Base-by-base conservation (phyloP, 1,284 basidiomycete species). In the Stygiomarasmius scandens region DNA sequence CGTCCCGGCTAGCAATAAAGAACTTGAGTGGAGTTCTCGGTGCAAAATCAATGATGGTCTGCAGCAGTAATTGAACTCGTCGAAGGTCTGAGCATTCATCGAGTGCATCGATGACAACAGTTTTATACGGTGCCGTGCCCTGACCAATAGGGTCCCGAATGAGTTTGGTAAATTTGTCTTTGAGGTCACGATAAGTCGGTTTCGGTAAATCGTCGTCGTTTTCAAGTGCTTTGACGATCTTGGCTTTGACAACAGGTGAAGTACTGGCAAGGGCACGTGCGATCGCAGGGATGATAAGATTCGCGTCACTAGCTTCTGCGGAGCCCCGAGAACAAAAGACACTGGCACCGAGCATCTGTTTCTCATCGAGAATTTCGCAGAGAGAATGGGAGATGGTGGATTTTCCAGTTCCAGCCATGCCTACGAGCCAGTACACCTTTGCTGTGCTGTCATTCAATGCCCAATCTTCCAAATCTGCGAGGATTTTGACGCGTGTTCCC, bases 91-190 rank as follows among this genome's bases (percentile, higher is more conserved):
- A 20, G 20, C 55, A 56, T 22, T 56, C 55, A 56, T 56, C 55
- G 10, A 56, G 44, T 36, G 55, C 55, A 47, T 56, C 55, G 32
- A 56, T 52, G 38, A 56, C 49, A 29, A 56, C 8, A 1, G n/a
- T 41, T 16, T 41, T 41, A 16, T n/a, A 41, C 4, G 38, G 4
- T 41, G 6, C 16, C 8, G 16, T 41, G 38, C 38, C 11, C 38
- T n/a, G 6, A 16, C 11, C 5, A 4, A 41, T 41, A 12, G 38
- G 38, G 16, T 41, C 38, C 6, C n/a, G 16, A 41, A 41, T 41
- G n/a, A 41, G 38, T 16, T 19, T 41, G 4, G 8, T 8, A 4
- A 41, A 9, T 19, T 41, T 12, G 14, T 41, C 38, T 19, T 41
- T 19, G 4, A n/a, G 38, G 5, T 41, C n/a, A 4, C 6, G 11